phyloP scores from a whole-genome alignment of 306 rosid species.

The Malus domestica region DNA sequence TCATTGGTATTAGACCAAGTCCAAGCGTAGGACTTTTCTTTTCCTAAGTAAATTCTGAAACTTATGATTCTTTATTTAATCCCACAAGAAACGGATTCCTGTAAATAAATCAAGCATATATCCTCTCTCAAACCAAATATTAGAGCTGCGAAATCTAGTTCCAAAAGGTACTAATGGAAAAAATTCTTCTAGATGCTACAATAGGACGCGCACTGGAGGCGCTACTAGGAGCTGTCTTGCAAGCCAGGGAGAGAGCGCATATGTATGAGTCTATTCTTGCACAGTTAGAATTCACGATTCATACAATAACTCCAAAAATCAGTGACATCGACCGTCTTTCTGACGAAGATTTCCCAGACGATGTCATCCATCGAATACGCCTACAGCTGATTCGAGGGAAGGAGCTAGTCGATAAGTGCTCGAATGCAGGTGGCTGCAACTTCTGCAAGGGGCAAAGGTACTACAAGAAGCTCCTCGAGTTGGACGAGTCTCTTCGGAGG shows the following conservation, averaged over 20 bases:
- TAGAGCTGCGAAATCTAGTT: background rate
- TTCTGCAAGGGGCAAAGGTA: background rate
- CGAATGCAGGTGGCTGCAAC: slow-evolving; percentile 20
- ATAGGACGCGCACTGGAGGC: background rate
- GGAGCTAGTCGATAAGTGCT: slow-evolving; percentile 22
- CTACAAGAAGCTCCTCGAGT: slow-evolving; percentile 11
- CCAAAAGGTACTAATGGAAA: background rate
- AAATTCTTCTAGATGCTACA: background rate
- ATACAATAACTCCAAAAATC: background rate
- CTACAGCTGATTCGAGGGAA: slow-evolving; percentile 6
- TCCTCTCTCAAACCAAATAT: background rate
- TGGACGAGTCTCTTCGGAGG: slow-evolving; percentile 1
- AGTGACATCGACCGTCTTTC: background rate
- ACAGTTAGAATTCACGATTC: slow-evolving; percentile 1
- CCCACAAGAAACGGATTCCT: background rate
- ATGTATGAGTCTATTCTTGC: background rate
- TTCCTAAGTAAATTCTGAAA: background rate
- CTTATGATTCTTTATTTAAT: background rate
- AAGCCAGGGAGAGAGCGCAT: background rate
- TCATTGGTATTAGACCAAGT: background rate
- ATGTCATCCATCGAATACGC: background rate
- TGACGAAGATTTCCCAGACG: background rate
- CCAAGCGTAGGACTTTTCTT: background rate
- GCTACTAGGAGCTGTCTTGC: background rate
- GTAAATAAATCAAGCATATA: background rate